Percentiles rank a stretch among this genome's conserved stretches.
Evolutionary conservation across 345 rosid species (phyloP).

Genomic region (Camelina laxa): DNA sequence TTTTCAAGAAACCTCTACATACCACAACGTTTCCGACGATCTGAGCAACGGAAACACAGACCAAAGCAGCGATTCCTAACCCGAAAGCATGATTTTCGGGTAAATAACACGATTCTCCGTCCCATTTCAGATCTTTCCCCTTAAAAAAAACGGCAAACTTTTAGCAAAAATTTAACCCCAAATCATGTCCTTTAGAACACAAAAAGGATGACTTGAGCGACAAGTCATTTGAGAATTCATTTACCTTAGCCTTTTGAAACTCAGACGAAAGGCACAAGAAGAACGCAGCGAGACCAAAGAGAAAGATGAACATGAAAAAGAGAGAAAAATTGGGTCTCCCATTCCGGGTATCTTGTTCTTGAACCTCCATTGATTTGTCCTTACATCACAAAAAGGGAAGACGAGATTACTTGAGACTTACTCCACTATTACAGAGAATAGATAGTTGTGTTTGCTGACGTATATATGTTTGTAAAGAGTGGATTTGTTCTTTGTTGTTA

Average conservation of each 20-base stretch:
- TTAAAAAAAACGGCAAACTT: slow-evolving; percentile 19
- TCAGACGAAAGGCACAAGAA: slow-evolving; percentile 64
- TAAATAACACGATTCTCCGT: slow-evolving; percentile 66
- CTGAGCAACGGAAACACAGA: slow-evolving; percentile 58
- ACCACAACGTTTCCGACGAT: slow-evolving; percentile 54
- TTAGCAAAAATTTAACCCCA: not conserved
- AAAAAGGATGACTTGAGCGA: slow-evolving; percentile 8
- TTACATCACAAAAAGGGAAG: slow-evolving; percentile 4
- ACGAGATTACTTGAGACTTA: slow-evolving; percentile 34
- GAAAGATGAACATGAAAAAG: slow-evolving; percentile 27
- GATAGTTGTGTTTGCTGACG: not conserved
- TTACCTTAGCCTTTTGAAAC: slow-evolving; percentile 66
- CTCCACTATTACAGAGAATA: slow-evolving; percentile 19
- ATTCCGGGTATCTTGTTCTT: slow-evolving; percentile 28
- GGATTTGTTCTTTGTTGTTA: slow-evolving; percentile 41
- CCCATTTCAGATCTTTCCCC: slow-evolving; percentile 66
- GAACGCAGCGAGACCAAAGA: slow-evolving; percentile 52
- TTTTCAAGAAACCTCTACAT: slow-evolving; percentile 43
- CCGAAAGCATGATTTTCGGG: slow-evolving; percentile 54
- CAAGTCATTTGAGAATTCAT: not conserved
- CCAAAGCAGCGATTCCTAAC: slow-evolving; percentile 61
- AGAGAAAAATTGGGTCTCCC: not conserved
- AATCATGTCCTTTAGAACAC: not conserved
- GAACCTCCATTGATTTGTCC: slow-evolving; percentile 40
- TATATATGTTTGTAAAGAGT: slow-evolving; percentile 22